Evolutionary conservation across 441 rosid species (phyloP), one percentile per base, ranked within the genome.

Genomic region (Caryocar brasiliense): DNA sequence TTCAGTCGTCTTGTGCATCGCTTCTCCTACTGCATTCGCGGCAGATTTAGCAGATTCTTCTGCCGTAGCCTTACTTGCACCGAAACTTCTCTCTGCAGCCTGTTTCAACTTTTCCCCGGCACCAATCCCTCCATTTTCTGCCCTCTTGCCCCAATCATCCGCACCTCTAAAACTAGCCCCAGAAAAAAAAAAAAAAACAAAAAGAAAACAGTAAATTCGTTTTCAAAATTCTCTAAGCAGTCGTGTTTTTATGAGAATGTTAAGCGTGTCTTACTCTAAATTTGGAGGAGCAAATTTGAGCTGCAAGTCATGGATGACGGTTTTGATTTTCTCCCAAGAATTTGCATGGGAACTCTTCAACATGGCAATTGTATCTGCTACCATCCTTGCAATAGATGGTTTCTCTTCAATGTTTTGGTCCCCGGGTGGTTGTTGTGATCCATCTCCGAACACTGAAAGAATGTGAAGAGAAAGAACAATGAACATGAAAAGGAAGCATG

Each of bases 241-340:
- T n/a, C n/a, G n/a, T 14, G 28, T 2, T 42, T 24, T 6, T 44
- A 10, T 8, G 27, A 17, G 51, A 29, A 35, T 12, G 39, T 20
- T 27, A 19, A 23, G 28, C n/a, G n/a, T n/a, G n/a, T 17, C 72
- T 61, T 75, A 85, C 87, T 80, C 82, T 44, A 80, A 45, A 73
- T 72, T 72, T 17, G 87, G 83, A 55, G 85, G 79, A 29, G 56
- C 72, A 52, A 71, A 71, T 40, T 61, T 64, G 54, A 70, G 36
- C 45, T 76, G 83, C 39, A 78, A 15, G 20, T 60, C 56, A 47
- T 56, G 67, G 54, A 80, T n/a, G 28, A 67, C 38, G 46, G 73
- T 55, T 63, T 64, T 80, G 51, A 78, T 26, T 70, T 76, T 68
- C 14, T 69, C 77, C 91, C 82, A 85, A 6, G 76, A 76, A 58